phyloP scores from a whole-genome alignment of 2,329 filamentous ascomycete species.

The Blastomyces gilchristii region DNA sequence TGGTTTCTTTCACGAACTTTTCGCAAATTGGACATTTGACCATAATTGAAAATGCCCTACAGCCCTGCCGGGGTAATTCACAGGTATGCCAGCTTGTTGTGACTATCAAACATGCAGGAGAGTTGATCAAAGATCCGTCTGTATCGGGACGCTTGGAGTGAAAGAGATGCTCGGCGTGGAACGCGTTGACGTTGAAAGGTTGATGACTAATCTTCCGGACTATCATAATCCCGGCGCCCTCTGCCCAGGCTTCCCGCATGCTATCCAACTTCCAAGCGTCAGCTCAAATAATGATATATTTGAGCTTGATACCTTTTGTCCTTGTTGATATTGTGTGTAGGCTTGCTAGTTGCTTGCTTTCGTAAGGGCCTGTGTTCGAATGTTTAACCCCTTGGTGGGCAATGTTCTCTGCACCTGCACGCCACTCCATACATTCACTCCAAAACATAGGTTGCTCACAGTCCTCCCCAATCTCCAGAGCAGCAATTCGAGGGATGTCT shows the following conservation, averaged over 20 bases:
- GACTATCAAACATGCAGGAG: not conserved
- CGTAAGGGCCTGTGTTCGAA: not conserved
- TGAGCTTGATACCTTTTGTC: not conserved
- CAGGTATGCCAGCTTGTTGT: not conserved
- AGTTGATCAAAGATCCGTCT: not conserved
- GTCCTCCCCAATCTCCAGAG: not conserved
- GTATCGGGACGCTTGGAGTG: not conserved
- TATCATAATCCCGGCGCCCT: not conserved
- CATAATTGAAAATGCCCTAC: conserved; percentile 20
- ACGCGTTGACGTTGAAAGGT: not conserved
- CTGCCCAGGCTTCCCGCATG: not conserved
- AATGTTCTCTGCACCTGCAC: not conserved
- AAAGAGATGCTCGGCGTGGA: not conserved
- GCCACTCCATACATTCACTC: not conserved
- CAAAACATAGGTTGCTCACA: not conserved
- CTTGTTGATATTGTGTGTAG: not conserved
- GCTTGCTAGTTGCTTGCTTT: not conserved
- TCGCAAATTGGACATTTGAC: conserved; percentile 71
- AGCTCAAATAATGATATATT: not conserved
- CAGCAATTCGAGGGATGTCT: conserved; percentile 29
- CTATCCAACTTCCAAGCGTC: not conserved
- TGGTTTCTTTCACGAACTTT: conserved; percentile 56
- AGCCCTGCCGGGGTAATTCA: not conserved
- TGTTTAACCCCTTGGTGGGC: not conserved
- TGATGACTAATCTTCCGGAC: not conserved